phyloP scores from a whole-genome alignment of 306 rosid species.

The Sphenostylis stenocarpa region DNA sequence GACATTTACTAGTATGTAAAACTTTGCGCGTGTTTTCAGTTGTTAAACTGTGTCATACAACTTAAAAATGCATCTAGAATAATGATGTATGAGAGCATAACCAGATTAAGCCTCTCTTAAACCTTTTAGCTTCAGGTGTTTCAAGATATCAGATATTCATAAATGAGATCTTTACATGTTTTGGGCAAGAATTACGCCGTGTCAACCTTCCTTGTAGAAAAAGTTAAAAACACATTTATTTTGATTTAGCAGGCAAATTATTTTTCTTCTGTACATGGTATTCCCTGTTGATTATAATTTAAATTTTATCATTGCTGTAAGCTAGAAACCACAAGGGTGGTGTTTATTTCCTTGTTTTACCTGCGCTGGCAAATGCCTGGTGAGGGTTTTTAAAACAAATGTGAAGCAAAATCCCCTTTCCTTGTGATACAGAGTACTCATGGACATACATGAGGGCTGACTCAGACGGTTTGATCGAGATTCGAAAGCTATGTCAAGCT shows the following conservation, averaged over 20 bases:
- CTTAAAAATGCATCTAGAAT: background rate
- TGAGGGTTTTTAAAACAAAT: background rate
- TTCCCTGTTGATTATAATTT: no score
- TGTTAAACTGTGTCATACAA: background rate
- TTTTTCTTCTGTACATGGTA: no score
- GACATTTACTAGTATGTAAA: background rate
- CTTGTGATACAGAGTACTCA: constrained; percentile 66
- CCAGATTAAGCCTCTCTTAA: background rate
- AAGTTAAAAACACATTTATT: background rate
- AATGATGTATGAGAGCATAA: background rate
- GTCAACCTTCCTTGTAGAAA: background rate
- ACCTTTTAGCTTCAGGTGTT: background rate
- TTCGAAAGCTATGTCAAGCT: constrained; percentile 71
- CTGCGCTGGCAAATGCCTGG: background rate
- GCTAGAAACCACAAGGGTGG: background rate
- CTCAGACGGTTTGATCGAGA: constrained; percentile 76
- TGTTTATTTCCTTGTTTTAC: constrained; percentile 1
- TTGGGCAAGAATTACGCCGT: background rate
- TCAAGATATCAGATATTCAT: constrained; percentile 19
- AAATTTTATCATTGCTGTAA: background rate
- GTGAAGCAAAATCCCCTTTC: constrained; percentile 4
- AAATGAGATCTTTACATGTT: background rate
- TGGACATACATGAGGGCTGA: constrained; percentile 96
- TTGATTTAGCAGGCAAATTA: background rate
- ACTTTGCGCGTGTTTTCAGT: background rate